phyloP scores from a whole-genome alignment of 768 basidiomycete species.

The Crassisporium funariophilum region DNA sequence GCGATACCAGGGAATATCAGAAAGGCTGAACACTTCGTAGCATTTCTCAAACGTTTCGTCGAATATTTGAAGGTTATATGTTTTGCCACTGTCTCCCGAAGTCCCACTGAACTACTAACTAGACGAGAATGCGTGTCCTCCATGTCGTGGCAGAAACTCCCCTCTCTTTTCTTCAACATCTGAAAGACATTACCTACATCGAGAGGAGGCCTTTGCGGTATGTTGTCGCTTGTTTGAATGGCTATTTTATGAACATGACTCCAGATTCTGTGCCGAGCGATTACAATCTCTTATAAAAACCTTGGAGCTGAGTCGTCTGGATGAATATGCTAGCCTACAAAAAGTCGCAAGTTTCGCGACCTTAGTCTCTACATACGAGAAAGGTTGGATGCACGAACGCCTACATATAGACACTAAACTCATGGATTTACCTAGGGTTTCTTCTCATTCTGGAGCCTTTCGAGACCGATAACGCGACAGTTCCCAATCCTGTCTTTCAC shows the following conservation, averaged over 20 bases:
- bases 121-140: constrained; percentile 99
- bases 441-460: constrained; percentile 96
- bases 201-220: constrained; percentile 91
- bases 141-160: constrained; percentile 99
- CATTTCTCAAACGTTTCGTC: constrained; percentile 96
- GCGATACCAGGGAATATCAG: constrained; percentile 98
- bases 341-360: constrained; percentile 97
- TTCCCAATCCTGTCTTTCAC: constrained; percentile 98
- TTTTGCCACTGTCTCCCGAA: not conserved
- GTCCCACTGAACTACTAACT: not conserved
- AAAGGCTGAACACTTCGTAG: constrained; percentile 98
- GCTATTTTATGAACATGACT: not conserved
- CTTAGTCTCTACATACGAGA: constrained; percentile 96
- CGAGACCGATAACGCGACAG: constrained; percentile 97
- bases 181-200: constrained; percentile 99
- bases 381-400: constrained; percentile 52
- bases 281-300: constrained; percentile 93
- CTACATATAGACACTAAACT: constrained; percentile 5
- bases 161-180: constrained; percentile 92
- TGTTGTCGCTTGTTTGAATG: constrained; percentile 18
- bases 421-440: constrained; percentile 62
- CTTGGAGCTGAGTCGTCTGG: constrained; percentile 82
- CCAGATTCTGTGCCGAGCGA: constrained; percentile 94
- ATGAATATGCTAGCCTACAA: constrained; percentile 90
- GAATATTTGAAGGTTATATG: constrained; percentile 97